phyloP scores from a whole-genome alignment of 1,284 basidiomycete species.

The Thecaphora thlaspeos region DNA sequence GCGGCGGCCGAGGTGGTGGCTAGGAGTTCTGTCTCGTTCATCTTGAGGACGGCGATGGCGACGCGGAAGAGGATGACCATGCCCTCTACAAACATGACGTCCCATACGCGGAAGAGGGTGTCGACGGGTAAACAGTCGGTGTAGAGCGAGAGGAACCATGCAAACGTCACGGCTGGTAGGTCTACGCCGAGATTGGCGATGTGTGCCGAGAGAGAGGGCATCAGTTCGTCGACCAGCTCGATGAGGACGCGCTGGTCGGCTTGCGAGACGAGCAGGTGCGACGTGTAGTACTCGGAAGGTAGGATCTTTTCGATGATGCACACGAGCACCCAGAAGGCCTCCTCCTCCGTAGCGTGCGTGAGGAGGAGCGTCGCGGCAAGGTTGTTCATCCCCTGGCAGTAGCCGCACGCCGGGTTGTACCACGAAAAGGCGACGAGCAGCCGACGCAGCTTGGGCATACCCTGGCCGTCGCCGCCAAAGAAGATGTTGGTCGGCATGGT shows the following conservation, averaged over 20 bases:
- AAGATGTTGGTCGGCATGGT: constrained; percentile 91
- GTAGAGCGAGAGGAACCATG: constrained; percentile 95
- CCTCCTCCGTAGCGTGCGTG: constrained; percentile 88
- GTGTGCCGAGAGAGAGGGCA: constrained; percentile 75
- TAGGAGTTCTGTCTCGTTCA: constrained; percentile 78
- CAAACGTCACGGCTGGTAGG: constrained; percentile 90
- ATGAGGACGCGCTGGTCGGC: constrained; percentile 88
- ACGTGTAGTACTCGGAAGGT: constrained; percentile 59
- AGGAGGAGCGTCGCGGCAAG: constrained; percentile 88
- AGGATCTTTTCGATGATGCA: constrained; percentile 67
- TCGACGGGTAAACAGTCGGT: constrained; percentile 95
- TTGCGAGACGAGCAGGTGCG: constrained; percentile 69
- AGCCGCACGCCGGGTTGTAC: constrained; percentile 61
- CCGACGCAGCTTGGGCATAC: constrained; percentile 84
- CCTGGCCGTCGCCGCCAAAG: constrained; percentile 91
- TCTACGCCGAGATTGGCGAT: constrained; percentile 80
- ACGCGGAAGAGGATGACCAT: constrained; percentile 81
- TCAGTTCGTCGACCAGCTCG: constrained; percentile 76
- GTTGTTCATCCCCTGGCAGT: constrained; percentile 76
- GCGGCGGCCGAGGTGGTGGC: constrained; percentile 77
- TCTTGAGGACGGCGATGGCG: constrained; percentile 79
- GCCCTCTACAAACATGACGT: constrained; percentile 92
- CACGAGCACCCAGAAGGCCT: constrained; percentile 92
- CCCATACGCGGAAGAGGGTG: constrained; percentile 62
- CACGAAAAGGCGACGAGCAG: constrained; percentile 88